A percentile compares a stretch with the other conserved stretches of the same genome.
Evolutionary conservation across 306 rosid species (phyloP).

Genomic region (Cicer pinnatifidum): DNA sequence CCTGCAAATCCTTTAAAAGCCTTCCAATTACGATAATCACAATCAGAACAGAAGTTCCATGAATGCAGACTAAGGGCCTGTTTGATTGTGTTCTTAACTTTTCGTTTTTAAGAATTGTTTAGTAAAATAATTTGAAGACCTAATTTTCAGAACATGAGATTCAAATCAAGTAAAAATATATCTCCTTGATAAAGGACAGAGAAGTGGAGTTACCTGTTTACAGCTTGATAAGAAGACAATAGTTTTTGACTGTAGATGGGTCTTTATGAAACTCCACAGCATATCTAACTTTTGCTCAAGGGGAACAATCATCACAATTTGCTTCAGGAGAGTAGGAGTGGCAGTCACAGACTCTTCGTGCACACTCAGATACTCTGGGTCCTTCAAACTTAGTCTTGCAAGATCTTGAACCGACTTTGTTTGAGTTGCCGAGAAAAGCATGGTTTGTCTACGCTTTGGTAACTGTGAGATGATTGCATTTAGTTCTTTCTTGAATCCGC

Average conservation of each 20-base stretch:
- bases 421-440: slow-evolving; percentile 95
- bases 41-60: slow-evolving; percentile 5
- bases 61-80: slow-evolving; percentile 5
- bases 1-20: slow-evolving; percentile 25
- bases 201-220: slow-evolving; percentile 68
- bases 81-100: background rate
- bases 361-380: slow-evolving; percentile 92
- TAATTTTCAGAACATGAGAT: slow-evolving; percentile 19
- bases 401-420: slow-evolving; percentile 87
- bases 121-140: background rate
- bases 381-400: slow-evolving; percentile 93
- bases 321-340: slow-evolving; percentile 78
- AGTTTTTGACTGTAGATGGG: slow-evolving; percentile 76
- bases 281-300: slow-evolving; percentile 80
- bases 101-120: background rate
- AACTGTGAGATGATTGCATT: slow-evolving; percentile 89
- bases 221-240: slow-evolving; percentile 88
- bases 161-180: slow-evolving; percentile 15
- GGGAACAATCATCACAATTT: slow-evolving; percentile 76
- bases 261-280: slow-evolving; percentile 93
- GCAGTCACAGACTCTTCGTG: slow-evolving; percentile 85
- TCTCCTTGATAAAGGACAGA: slow-evolving; percentile 20
- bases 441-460: slow-evolving; percentile 84
- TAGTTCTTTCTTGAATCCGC: slow-evolving; percentile 69
- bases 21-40: background rate